Percentiles rank a stretch among this genome's conserved stretches.
phyloP scores from a whole-genome alignment of 1,284 basidiomycete genomes.

The Pseudozyma tsukubaensis region DNA sequence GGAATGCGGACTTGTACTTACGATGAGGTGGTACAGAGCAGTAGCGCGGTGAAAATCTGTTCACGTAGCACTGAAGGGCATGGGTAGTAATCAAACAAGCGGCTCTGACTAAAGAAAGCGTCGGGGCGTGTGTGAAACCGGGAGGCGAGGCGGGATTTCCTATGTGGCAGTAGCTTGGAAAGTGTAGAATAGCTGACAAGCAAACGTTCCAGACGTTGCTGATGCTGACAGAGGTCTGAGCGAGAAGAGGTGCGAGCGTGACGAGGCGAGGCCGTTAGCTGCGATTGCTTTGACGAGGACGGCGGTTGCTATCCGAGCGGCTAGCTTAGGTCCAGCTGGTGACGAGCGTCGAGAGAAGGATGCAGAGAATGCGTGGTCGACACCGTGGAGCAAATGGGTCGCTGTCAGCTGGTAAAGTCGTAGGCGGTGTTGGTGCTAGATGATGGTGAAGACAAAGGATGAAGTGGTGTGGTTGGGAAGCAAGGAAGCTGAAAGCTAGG shows the following conservation, averaged over 20 bases:
- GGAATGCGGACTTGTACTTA: slow-evolving; percentile 1
- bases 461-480: neutral
- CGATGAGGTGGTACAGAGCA: slow-evolving; percentile 15
- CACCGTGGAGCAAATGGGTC: neutral
- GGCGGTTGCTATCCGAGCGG: too few relatives aligned
- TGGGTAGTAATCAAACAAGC: slow-evolving; percentile 7
- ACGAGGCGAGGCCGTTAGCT: neutral
- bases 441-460: neutral
- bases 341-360: neutral
- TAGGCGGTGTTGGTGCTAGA: neutral
- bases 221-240: neutral
- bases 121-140: too few relatives aligned
- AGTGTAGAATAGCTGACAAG: neutral
- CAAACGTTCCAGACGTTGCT: slow-evolving; percentile 30
- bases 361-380: neutral
- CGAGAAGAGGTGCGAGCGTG: neutral
- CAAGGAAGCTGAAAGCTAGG: slow-evolving; percentile 4
- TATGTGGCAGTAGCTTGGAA: neutral
- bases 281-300: too few relatives aligned
- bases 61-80: slow-evolving; percentile 15
- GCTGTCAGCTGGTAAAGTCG: neutral
- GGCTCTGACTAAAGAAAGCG: neutral
- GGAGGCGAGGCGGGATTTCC: too few relatives aligned
- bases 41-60: slow-evolving; percentile 4
- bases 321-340: neutral